These are phyloP conservation scores for Amylostereum chailletii DNA, from an alignment of 1,284 basidiomycete species.

Conservation along the genomic window DNA sequence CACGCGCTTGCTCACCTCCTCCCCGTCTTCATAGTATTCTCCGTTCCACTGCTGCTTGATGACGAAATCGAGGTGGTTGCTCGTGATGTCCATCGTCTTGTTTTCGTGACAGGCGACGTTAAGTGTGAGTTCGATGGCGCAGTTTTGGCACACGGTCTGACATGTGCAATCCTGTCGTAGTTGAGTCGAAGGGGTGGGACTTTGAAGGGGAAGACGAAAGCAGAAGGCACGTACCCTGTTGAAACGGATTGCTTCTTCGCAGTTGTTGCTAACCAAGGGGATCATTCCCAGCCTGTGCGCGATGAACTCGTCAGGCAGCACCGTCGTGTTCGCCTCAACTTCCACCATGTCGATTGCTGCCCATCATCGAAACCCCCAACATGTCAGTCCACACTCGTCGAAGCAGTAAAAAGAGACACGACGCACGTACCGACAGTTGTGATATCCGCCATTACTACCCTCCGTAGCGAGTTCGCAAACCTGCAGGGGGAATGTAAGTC, in stretches of 20 bases:
- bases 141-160: conserved; percentile 68
- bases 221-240: conserved; percentile 47
- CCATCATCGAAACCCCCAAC: conserved; percentile 6
- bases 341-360: conserved; percentile 96
- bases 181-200: conserved; percentile 5
- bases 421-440: conserved; percentile 76
- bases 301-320: conserved; percentile 96
- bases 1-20: conserved; percentile 66
- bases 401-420: not conserved
- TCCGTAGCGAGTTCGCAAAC: conserved; percentile 82
- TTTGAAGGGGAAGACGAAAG: not conserved
- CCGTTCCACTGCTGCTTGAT: conserved; percentile 21
- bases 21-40: conserved; percentile 42
- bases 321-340: conserved; percentile 86
- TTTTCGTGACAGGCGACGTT: conserved; percentile 63
- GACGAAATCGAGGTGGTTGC: conserved; percentile 63
- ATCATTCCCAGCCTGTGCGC: conserved; percentile 95
- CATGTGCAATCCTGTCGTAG: conserved; percentile 75
- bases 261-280: conserved; percentile 80
- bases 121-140: conserved; percentile 72
- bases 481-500: conserved; percentile 27
- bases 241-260: conserved; percentile 79
- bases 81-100: conserved; percentile 75
- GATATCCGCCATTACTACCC: conserved; percentile 93
- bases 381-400: not conserved